Conservation (phyloP, 352 stramenopile genomes). For the Globisporangium recalcitrans region DNA sequence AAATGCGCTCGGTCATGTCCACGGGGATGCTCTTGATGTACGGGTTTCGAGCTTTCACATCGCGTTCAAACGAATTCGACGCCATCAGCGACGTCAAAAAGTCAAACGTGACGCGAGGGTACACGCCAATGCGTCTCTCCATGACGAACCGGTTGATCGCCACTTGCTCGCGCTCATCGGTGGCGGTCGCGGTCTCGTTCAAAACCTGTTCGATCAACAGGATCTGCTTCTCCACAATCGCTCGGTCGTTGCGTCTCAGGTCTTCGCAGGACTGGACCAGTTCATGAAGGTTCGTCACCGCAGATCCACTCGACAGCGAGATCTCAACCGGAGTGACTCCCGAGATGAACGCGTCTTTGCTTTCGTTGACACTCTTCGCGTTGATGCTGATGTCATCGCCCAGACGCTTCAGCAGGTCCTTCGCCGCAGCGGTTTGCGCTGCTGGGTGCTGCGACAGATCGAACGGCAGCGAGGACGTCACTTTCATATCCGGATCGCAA, state of each 20-base stretch:
- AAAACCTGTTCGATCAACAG: conserved; percentile 36
- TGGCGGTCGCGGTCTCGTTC: conserved; percentile 37
- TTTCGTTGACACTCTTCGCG: conserved; percentile 59
- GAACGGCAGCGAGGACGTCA: conserved; percentile 83
- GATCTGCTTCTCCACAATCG: conserved; percentile 49
- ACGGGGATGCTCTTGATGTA: conserved; percentile 31
- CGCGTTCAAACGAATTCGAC: conserved; percentile 50
- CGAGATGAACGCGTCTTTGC: conserved; percentile 70
- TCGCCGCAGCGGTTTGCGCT: conserved; percentile 90
- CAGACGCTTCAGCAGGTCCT: conserved; percentile 91
- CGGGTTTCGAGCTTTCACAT: conserved; percentile 66
- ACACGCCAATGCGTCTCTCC: conserved; percentile 48
- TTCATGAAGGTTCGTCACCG: conserved; percentile 33
- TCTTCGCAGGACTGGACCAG: conserved; percentile 48
- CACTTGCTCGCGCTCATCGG: conserved; percentile 7
- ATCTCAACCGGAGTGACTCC: conserved; percentile 55
- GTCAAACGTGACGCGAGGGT: conserved; percentile 65
- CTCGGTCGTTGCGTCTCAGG: conserved; percentile 49
- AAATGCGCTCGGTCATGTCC: conserved; percentile 41
- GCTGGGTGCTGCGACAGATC: conserved; percentile 86
- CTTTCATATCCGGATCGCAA: conserved; percentile 52
- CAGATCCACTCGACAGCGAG: conserved; percentile 14
- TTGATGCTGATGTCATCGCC: conserved; percentile 90
- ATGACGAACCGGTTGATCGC: conserved; percentile 55
- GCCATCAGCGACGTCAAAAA: conserved; percentile 72